A percentile compares a stretch with the other conserved stretches of the same genome.
These are phyloP conservation scores for Metarhizium robertsii DNA, from an alignment of 2,329 filamentous ascomycete genomes.

Conservation along the genomic window DNA sequence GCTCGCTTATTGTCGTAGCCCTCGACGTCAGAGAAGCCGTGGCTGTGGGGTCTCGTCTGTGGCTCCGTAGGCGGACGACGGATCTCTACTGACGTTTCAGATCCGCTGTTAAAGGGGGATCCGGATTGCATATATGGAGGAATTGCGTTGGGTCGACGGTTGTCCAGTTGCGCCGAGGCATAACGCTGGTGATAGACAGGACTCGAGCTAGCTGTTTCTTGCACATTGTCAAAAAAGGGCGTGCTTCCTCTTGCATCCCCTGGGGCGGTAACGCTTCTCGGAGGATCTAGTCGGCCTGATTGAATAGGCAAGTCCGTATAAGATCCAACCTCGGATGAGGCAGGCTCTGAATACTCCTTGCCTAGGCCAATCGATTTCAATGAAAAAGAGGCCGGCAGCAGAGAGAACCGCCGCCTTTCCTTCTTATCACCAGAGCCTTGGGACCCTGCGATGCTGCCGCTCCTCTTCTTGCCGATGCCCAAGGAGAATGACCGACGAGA, in stretches of 20 bases:
- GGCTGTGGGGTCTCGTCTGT: constrained; percentile 33
- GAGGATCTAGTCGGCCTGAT: constrained; percentile 24
- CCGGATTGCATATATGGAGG: constrained; percentile 37
- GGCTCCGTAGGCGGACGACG: constrained; percentile 30
- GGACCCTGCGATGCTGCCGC: constrained; percentile 53
- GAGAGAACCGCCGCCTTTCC: constrained; percentile 58
- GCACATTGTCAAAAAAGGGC: constrained; percentile 30
- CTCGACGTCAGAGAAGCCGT: constrained; percentile 32
- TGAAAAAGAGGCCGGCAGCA: constrained; percentile 56
- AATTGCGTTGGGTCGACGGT: constrained; percentile 30
- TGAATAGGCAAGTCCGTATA: constrained; percentile 46
- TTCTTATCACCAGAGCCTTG: constrained; percentile 48
- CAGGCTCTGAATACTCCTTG: constrained; percentile 33
- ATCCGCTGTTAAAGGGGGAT: constrained; percentile 38
- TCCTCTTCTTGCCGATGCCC: constrained; percentile 60
- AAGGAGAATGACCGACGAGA: constrained; percentile 63
- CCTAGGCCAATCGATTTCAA: constrained; percentile 54
- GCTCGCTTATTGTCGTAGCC: constrained; percentile 31
- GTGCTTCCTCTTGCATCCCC: constrained; percentile 26
- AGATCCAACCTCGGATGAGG: constrained; percentile 37
- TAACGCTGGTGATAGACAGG: constrained; percentile 33
- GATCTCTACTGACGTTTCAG: constrained; percentile 44
- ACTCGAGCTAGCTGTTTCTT: constrained; percentile 22
- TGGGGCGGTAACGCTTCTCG: constrained; percentile 24
- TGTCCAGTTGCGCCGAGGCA: constrained; percentile 29